phyloP scores from a whole-genome alignment of 2,329 filamentous ascomycete species.

The Pseudogymnoascus verrucosus region DNA sequence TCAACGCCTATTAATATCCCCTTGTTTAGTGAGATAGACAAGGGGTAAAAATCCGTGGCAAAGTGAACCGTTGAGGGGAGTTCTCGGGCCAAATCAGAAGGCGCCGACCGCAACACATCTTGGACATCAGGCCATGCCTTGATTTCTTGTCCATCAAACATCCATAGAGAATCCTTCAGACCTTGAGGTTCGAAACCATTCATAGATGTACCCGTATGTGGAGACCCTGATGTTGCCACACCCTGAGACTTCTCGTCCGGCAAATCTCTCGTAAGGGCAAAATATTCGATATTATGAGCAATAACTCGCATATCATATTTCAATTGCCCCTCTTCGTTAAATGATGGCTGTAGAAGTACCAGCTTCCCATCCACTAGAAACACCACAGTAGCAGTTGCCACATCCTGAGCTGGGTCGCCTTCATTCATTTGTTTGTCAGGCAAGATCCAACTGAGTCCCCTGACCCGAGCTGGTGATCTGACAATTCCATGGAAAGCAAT shows the following conservation, averaged over 20 bases:
- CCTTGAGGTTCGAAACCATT: conserved; percentile 11
- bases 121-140: conserved; percentile 85
- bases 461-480: conserved; percentile 81
- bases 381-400: conserved; percentile 83
- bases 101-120: conserved; percentile 67
- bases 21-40: conserved; percentile 81
- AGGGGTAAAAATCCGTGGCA: conserved; percentile 87
- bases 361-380: conserved; percentile 98
- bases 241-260: conserved; percentile 31
- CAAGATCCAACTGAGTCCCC: conserved; percentile 90
- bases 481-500: conserved; percentile 97
- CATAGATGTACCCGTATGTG: conserved; percentile 12
- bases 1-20: conserved; percentile 87
- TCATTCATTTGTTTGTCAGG: conserved; percentile 83
- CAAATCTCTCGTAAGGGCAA: conserved; percentile 85
- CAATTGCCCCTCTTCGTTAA: conserved; percentile 72
- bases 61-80: conserved; percentile 68
- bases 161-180: conserved; percentile 84
- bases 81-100: conserved; percentile 57
- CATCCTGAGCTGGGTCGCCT: conserved; percentile 92
- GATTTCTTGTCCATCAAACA: conserved; percentile 81
- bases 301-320: conserved; percentile 99
- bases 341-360: conserved; percentile 79
- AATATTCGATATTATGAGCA: conserved; percentile 93
- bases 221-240: conserved; percentile 14